phyloP scores from a whole-genome alignment of 768 basidiomycete species.

The Russula emetica region DNA sequence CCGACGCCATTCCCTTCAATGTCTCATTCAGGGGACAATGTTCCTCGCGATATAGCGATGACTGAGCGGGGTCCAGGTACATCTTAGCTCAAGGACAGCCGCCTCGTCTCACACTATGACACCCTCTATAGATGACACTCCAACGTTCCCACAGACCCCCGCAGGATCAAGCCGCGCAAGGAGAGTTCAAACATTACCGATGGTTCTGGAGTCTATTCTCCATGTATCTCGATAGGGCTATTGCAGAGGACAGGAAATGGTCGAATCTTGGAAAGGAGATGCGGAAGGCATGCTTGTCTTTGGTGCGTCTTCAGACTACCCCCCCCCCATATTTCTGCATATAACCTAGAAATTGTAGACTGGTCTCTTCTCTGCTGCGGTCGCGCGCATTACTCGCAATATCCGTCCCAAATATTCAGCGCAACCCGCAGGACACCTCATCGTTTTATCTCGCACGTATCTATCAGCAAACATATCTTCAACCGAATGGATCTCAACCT shows the following conservation, averaged over 20 bases:
- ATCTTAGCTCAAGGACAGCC: background rate
- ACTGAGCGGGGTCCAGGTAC: background rate
- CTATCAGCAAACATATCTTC: background rate
- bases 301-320: background rate
- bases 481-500: background rate
- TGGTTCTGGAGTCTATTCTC: constrained; percentile 14
- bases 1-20: background rate
- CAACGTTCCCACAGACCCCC: background rate
- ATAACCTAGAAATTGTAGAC: constrained; percentile 2
- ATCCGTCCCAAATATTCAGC: constrained; percentile 13
- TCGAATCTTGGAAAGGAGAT: constrained; percentile 23
- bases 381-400: constrained; percentile 21
- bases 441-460: constrained; percentile 15
- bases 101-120: background rate
- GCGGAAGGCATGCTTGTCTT: constrained; percentile 24
- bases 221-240: constrained; percentile 19
- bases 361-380: constrained; percentile 24
- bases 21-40: background rate
- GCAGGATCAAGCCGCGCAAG: background rate
- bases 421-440: background rate
- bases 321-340: background rate
- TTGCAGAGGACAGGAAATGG: constrained; percentile 16
- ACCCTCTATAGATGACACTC: background rate
- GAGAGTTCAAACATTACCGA: background rate
- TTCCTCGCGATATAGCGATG: background rate